Conservation (phyloP, 2,329 filamentous ascomycete species). For the Periconia sp. region DNA sequence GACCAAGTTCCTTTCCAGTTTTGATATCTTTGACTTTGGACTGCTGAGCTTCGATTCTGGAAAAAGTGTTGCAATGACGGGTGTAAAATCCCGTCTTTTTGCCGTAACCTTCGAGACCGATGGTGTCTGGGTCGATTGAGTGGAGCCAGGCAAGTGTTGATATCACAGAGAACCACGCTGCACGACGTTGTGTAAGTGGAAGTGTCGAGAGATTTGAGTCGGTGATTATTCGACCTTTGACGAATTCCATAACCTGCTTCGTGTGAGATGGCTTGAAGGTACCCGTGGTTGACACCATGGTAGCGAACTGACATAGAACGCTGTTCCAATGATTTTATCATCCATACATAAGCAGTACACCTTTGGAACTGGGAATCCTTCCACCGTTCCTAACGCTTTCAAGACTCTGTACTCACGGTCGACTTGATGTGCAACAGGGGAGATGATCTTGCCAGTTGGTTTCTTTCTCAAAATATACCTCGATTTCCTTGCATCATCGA, state of each 20-base stretch:
- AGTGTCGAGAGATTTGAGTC: conserved; percentile 77
- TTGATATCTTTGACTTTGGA: conserved; percentile 72
- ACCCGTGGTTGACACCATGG: not conserved
- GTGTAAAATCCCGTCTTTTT: conserved; percentile 75
- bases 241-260: conserved; percentile 77
- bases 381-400: conserved; percentile 69
- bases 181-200: conserved; percentile 61
- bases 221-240: conserved; percentile 89
- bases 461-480: conserved; percentile 94
- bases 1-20: conserved; percentile 64
- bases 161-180: conserved; percentile 57
- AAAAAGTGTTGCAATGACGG: conserved; percentile 82
- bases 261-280: not conserved
- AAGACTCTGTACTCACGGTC: conserved; percentile 93
- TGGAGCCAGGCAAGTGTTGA: conserved; percentile 83
- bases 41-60: conserved; percentile 75
- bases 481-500: conserved; percentile 66
- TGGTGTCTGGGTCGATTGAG: conserved; percentile 64
- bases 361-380: conserved; percentile 83
- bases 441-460: conserved; percentile 85
- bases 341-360: conserved; percentile 87
- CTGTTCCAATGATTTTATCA: conserved; percentile 73
- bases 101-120: conserved; percentile 74
- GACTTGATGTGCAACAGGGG: conserved; percentile 90
- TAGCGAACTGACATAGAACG: conserved; percentile 67